phyloP scores from a whole-genome alignment of 345 rosid genomes.

The Camelina hispida region DNA sequence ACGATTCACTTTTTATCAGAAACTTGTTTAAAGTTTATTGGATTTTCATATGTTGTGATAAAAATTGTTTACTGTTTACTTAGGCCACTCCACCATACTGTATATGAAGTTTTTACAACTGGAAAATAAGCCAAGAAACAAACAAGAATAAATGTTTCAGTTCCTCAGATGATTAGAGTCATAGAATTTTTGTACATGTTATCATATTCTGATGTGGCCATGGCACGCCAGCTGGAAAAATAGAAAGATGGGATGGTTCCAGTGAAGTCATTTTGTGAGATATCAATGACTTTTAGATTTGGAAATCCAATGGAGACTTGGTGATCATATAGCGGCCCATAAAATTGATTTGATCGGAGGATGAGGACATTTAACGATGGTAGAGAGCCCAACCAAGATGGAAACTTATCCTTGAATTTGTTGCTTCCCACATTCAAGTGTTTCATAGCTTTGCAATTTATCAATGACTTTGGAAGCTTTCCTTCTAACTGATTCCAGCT shows the following conservation, averaged over 20 bases:
- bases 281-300: conserved; percentile 48
- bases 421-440: conserved; percentile 47
- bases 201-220: background rate
- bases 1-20: too few relatives aligned
- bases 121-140: too few relatives aligned
- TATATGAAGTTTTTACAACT: too few relatives aligned
- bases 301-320: conserved; percentile 1
- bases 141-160: too few relatives aligned
- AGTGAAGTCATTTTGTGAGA: conserved; percentile 45
- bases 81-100: too few relatives aligned
- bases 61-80: too few relatives aligned
- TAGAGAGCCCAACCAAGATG: conserved; percentile 45
- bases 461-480: conserved; percentile 39
- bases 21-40: too few relatives aligned
- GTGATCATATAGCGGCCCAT: conserved; percentile 36
- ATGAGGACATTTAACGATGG: conserved; percentile 43
- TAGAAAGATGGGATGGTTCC: background rate
- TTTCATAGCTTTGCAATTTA: conserved; percentile 39
- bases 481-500: conserved; percentile 39
- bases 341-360: conserved; percentile 48
- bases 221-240: background rate
- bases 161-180: too few relatives aligned
- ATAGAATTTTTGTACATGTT: background rate
- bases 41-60: too few relatives aligned
- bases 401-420: conserved; percentile 44